Evolutionary conservation across 257 asterid genomes (phyloP), one percentile per base, ranked within the genome.

Genomic region (Ophiorrhiza pumila): DNA sequence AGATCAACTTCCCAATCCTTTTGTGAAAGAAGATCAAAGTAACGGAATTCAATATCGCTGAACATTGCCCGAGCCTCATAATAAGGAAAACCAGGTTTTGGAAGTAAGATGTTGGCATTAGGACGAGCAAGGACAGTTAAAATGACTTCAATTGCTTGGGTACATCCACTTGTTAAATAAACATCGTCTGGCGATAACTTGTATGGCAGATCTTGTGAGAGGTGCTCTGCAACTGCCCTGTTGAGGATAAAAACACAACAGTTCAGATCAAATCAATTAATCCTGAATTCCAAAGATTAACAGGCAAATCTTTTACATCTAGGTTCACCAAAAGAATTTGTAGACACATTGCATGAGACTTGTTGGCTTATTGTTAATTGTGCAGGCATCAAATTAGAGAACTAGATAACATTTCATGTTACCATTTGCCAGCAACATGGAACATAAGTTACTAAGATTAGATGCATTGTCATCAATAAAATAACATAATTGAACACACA

Each of bases 151-250:
- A 91, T 62, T 55, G 95, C 91, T 80, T 91, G 97, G 32, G 77
- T 71, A n/a, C 95, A 87, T 66, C 97, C 96, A 50, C 79, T 20
- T 11, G 96, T 91, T 47, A 90, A 49, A 79, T 81, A 88, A 65
- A 91, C 86, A 55, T 91, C 95, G 47, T 91, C 91, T 0, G 89
- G 85, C 37, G 94, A 87, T 75, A 91, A 69, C 71, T 85, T 80
- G 80, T 84, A 76, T 3, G 93, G 92, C 37, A 91, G 98, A 68
- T 88, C 96, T 69, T 84, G 75, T 2, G 97, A 93, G 22, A 91
- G 91, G 87, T 89, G 67, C 41, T 91, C 96, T 66, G 98, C 95
- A 50, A 93, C 69, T 29, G 97, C 96, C 77, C 98, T 93, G 82
- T 39, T 60, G 71, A 64, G 8, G 42, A 59, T 22, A 77, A 55